Percentiles rank a stretch among this genome's conserved stretches.
These are phyloP conservation scores for Pythium apleroticum DNA, from an alignment of 352 stramenopile genomes.

Conservation along the genomic window DNA sequence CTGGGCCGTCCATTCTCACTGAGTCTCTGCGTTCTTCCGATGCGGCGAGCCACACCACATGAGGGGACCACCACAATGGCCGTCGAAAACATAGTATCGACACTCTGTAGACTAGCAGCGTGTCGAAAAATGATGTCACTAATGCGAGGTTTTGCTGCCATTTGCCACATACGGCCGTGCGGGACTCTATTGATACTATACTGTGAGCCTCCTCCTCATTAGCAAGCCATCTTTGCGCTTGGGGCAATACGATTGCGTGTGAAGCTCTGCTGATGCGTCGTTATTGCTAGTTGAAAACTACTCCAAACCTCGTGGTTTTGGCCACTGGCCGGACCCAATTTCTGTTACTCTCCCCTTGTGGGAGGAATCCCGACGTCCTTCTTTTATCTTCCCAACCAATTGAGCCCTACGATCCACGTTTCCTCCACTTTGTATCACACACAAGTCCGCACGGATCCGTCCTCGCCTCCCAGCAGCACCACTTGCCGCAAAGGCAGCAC, in stretches of 20 bases:
- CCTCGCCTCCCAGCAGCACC: conserved; percentile 57
- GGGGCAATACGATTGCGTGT: conserved; percentile 93
- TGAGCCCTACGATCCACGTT: too few species aligned
- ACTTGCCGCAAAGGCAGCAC: conserved; percentile 63
- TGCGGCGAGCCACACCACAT: conserved; percentile 8
- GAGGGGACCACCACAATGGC: conserved; percentile 16
- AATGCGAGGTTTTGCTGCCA: neutral
- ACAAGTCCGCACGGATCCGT: conserved; percentile 51
- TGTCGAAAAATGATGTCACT: conserved; percentile 21
- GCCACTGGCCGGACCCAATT: conserved; percentile 91
- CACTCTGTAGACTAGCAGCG: conserved; percentile 15
- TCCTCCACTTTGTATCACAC: conserved; percentile 11
- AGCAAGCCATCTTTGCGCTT: conserved; percentile 84
- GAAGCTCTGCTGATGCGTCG: conserved; percentile 93
- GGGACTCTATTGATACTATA: conserved; percentile 24
- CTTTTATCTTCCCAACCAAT: neutral
- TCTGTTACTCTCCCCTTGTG: conserved; percentile 81
- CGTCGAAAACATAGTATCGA: conserved; percentile 6
- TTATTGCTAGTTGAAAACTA: conserved; percentile 96
- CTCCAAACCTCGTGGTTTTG: conserved; percentile 89
- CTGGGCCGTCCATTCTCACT: conserved; percentile 56
- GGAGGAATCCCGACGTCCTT: conserved; percentile 35
- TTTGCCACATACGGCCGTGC: conserved; percentile 21
- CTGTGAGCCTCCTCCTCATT: neutral
- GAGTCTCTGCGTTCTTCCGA: conserved; percentile 20